Evolutionary conservation across 306 rosid species (phyloP), one percentile per base, ranked within the genome.

Genomic region (Dalbergia oliveri): DNA sequence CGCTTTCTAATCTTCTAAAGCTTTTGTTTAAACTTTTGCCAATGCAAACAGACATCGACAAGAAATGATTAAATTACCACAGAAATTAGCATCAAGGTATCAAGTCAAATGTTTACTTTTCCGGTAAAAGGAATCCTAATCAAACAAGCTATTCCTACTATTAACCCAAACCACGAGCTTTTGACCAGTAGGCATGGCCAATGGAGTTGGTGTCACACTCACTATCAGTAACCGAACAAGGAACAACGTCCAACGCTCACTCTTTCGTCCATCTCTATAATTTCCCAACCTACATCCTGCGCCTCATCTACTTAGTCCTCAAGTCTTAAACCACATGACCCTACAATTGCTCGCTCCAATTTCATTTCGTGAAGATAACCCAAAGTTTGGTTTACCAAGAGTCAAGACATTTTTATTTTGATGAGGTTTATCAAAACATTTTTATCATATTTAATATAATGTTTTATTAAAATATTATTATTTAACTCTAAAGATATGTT

Each of bases 181-280:
- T 70, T 70, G 76, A 70, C 77, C 49, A 14, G 5, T 15, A 53
- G 8, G 6, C 6, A 14, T 14, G 65, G 51, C 56, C 65, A 35
- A 54, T 47, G 35, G 77, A 35, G 21, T 37, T 26, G 51, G 54
- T 13, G 21, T 72, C 54, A 39, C 15, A 19, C n/a, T 37, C 39
- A 16, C 53, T 10, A 54, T 54, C 8, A 1, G 4, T 15, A 16
- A 0, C 23, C 62, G 18, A 72, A 35, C 35, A 56, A 37, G 9
- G 1, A 62, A 12, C 45, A 18, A 41, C 44, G 15, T 14, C 26
- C 23, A 14, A 14, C 35, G 5, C 34, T 43, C 58, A 45, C 49
- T 21, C 16, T 12, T 50, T 50, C 8, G 56, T 50, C 16, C 56
- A 4, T 34, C 14, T 45, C 58, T 54, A 10, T 10, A 26, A 26